Evolutionary conservation across 192 early-diverging fungal genomes (phyloP).

Genomic region (Paraglomus brasilianum): DNA sequence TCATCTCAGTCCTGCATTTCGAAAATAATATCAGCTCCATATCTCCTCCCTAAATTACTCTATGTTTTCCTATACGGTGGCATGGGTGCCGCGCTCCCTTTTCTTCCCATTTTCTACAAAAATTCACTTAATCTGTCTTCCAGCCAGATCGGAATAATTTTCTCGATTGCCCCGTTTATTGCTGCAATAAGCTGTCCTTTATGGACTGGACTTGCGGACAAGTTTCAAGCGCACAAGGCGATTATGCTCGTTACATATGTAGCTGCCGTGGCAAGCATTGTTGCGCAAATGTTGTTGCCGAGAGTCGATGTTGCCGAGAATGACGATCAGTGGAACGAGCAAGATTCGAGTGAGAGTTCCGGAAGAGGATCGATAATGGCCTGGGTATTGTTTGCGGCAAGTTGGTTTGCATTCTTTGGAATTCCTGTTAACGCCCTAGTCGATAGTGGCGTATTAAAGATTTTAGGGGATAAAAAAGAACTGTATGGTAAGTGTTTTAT

Average conservation of each 20-base stretch:
- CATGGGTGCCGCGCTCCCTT: conserved; percentile 33
- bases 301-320: conserved; percentile 32
- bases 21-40: conserved; percentile 11
- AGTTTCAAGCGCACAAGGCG: conserved; percentile 41
- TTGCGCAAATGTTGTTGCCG: conserved; percentile 44
- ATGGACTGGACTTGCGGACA: conserved; percentile 46
- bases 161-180: conserved; percentile 42
- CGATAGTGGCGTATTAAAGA: conserved; percentile 48
- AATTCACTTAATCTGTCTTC: conserved; percentile 27
- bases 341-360: conserved; percentile 15
- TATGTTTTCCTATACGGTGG: conserved; percentile 33
- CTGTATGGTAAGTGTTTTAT: conserved; percentile 37
- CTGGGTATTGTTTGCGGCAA: conserved; percentile 37
- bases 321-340: not conserved
- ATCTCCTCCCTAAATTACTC: conserved; percentile 33
- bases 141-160: conserved; percentile 34
- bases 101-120: conserved; percentile 37
- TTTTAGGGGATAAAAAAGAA: conserved; percentile 44
- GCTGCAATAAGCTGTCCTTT: conserved; percentile 48
- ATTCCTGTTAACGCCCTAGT: conserved; percentile 46
- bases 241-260: conserved; percentile 45
- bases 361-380: conserved; percentile 31
- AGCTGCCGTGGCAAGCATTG: conserved; percentile 39
- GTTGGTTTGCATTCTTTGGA: conserved; percentile 50
- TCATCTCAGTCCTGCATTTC: not conserved